A percentile compares a stretch with the other conserved stretches of the same genome.
Evolutionary conservation across 495 filamentous ascomycete species (phyloP).

Genomic region (Penicillium longicatenatum): DNA sequence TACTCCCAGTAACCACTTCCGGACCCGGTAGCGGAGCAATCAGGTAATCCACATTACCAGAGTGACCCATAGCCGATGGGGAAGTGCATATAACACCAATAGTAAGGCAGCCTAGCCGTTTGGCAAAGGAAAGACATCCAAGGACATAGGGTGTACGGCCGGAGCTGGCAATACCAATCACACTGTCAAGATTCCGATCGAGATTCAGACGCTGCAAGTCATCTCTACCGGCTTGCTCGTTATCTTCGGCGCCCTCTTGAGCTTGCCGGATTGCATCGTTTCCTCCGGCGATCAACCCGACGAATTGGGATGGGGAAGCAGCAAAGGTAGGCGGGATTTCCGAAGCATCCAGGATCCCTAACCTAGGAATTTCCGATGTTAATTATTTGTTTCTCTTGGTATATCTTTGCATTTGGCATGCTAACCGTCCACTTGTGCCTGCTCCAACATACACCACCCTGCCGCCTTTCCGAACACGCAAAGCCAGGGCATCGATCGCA

Average conservation of each 20-base stretch:
- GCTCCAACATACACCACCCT: conserved; percentile 44
- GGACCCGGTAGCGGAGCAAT: conserved; percentile 38
- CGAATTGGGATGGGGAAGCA: conserved; percentile 36
- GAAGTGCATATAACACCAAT: conserved; percentile 36
- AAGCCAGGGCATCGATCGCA: conserved; percentile 34
- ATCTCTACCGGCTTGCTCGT: conserved; percentile 22
- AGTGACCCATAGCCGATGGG: conserved; percentile 31
- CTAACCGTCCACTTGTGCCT: conserved; percentile 43
- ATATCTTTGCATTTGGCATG: background rate
- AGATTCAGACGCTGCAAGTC: conserved; percentile 30
- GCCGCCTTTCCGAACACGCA: conserved; percentile 38
- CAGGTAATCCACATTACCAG: conserved; percentile 32
- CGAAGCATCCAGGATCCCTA: conserved; percentile 44
- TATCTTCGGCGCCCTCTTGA: conserved; percentile 45
- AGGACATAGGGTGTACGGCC: conserved; percentile 45
- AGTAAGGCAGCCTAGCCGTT: conserved; percentile 34
- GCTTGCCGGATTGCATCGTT: conserved; percentile 41
- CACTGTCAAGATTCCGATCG: conserved; percentile 31
- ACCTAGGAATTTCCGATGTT: conserved; percentile 19
- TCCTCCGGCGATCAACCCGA: conserved; percentile 42
- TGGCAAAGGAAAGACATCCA: conserved; percentile 36
- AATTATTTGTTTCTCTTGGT: background rate
- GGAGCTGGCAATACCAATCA: conserved; percentile 45
- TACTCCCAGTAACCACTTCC: conserved; percentile 44
- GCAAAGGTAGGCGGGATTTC: conserved; percentile 44